These are phyloP conservation scores for Saccharomycopsis babjevae DNA, from an alignment of 805 yeast genomes.

Conservation along the genomic window DNA sequence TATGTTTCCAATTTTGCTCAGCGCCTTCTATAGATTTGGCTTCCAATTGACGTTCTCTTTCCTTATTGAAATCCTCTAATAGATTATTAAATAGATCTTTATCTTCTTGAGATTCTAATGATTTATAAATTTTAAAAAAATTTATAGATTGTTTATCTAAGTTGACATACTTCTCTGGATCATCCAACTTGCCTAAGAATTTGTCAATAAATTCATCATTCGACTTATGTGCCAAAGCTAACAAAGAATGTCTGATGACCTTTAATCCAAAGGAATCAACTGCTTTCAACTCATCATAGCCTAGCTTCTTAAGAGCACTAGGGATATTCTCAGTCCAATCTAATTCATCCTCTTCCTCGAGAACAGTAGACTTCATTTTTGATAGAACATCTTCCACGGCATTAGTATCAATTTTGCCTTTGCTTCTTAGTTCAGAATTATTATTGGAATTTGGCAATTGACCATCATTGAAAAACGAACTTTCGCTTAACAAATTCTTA, in stretches of 20 bases:
- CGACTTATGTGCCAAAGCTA: slow-evolving; percentile 33
- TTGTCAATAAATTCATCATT: slow-evolving; percentile 15
- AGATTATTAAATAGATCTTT: slow-evolving; percentile 50
- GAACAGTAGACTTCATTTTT: neutral
- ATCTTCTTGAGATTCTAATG: slow-evolving; percentile 38
- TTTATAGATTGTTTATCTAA: slow-evolving; percentile 31
- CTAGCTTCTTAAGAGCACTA: slow-evolving; percentile 43
- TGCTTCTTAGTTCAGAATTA: neutral
- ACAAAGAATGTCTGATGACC: slow-evolving; percentile 64
- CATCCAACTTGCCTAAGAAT: slow-evolving; percentile 5
- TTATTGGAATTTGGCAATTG: neutral
- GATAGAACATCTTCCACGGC: neutral
- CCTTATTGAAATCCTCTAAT: slow-evolving; percentile 59
- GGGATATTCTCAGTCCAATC: slow-evolving; percentile 20
- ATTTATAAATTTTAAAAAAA: slow-evolving; percentile 56
- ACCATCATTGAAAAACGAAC: neutral
- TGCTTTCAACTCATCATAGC: slow-evolving; percentile 42
- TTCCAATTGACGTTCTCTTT: slow-evolving; percentile 71
- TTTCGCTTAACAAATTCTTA: slow-evolving; percentile 22
- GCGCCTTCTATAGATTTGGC: slow-evolving; percentile 77
- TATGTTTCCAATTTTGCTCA: slow-evolving; percentile 78
- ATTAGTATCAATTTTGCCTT: neutral
- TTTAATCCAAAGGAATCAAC: slow-evolving; percentile 73
- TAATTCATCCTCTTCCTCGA: neutral
- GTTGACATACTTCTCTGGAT: slow-evolving; percentile 17